Percentiles rank a stretch among this genome's conserved stretches.
phyloP scores from a whole-genome alignment of 176 grass and related monocot genomes.

The Ananas comosus region DNA sequence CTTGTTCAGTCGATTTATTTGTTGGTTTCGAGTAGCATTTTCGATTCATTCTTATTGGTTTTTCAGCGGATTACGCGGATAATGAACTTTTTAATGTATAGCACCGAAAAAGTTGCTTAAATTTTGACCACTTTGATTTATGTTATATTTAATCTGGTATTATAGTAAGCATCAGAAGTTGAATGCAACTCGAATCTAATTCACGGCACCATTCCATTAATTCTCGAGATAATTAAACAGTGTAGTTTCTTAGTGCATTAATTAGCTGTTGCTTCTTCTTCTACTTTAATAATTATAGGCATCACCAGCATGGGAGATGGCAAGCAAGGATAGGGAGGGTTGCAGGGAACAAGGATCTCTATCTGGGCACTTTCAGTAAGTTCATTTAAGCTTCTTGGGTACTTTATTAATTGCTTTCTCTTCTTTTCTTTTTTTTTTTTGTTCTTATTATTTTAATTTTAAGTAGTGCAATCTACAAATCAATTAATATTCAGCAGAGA shows the following conservation, averaged over 20 bases:
- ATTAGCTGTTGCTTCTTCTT: too few species aligned
- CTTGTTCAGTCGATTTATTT: not conserved
- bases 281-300: conserved; percentile 26
- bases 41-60: too few species aligned
- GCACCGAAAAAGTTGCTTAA: not conserved
- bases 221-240: too few species aligned
- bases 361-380: conserved; percentile 80
- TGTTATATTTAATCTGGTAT: too few species aligned
- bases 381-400: not conserved
- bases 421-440: too few species aligned
- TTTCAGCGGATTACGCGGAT: too few species aligned
- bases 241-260: too few species aligned
- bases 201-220: too few species aligned
- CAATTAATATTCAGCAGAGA: not conserved
- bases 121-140: not conserved
- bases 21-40: not conserved
- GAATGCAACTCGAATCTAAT: too few species aligned
- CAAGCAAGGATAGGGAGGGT: conserved; percentile 83
- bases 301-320: conserved; percentile 88
- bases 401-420: too few species aligned
- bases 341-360: conserved; percentile 85
- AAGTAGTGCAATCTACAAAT: not conserved
- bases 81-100: not conserved
- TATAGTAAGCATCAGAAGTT: too few species aligned
- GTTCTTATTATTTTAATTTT: too few species aligned